Percentiles rank a stretch among this genome's conserved stretches.
These are phyloP conservation scores for Saccharomycopsis javanensis DNA, from an alignment of 805 yeast genomes.

Conservation along the genomic window DNA sequence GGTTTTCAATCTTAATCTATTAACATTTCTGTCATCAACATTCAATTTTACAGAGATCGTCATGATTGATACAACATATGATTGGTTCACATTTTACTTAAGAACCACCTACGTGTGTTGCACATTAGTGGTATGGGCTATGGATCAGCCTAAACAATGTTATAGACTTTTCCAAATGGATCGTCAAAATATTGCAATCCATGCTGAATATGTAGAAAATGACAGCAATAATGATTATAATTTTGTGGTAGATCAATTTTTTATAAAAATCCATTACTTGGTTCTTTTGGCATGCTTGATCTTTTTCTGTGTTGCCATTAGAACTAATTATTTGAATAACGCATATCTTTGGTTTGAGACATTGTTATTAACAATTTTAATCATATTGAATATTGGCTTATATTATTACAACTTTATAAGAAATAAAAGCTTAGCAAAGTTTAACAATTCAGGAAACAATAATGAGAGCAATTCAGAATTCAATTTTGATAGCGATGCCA, in stretches of 20 bases:
- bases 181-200: neutral
- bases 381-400: neutral
- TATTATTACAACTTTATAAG: slow-evolving; percentile 13
- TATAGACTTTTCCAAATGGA: slow-evolving; percentile 5
- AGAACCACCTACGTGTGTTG: slow-evolving; percentile 18
- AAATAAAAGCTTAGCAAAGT: neutral
- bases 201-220: neutral
- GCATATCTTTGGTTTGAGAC: slow-evolving; percentile 13
- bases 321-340: slow-evolving; percentile 15
- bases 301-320: slow-evolving; percentile 11
- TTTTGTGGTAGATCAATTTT: slow-evolving; percentile 11
- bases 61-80: slow-evolving; percentile 8
- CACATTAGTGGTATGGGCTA: slow-evolving; percentile 14
- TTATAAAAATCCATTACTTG: slow-evolving; percentile 13
- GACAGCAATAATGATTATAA: slow-evolving; percentile 5
- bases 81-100: slow-evolving; percentile 19
- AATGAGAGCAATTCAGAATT: neutral
- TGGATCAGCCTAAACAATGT: slow-evolving; percentile 19
- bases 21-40: neutral
- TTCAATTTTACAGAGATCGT: neutral
- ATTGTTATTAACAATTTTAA: slow-evolving; percentile 5
- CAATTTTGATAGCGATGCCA: slow-evolving; percentile 8
- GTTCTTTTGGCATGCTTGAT: slow-evolving; percentile 5
- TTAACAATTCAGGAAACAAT: neutral
- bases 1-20: too few species aligned